These are phyloP conservation scores for Ganoderma meredithae DNA, from an alignment of 1,284 basidiomycete genomes.

Conservation along the genomic window DNA sequence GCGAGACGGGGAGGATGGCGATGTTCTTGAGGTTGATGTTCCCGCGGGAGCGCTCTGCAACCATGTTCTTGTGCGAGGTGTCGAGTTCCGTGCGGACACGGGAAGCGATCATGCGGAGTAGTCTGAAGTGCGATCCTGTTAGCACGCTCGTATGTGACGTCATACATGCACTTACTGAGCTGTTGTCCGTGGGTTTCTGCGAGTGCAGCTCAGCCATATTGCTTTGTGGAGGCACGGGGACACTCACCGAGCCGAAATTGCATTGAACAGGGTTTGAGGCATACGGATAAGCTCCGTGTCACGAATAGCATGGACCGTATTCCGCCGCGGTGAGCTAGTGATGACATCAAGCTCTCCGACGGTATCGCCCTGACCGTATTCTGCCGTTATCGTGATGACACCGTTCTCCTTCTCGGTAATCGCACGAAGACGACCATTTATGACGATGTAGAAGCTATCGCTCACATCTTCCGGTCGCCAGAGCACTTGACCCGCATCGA, in stretches of 20 bases:
- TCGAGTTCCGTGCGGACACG: slow-evolving; percentile 88
- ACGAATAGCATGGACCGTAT: slow-evolving; percentile 96
- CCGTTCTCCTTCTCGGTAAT: slow-evolving; percentile 76
- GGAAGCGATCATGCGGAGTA: slow-evolving; percentile 92
- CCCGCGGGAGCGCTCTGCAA: slow-evolving; percentile 70
- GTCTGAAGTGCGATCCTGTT: slow-evolving; percentile 46
- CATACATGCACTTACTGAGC: slow-evolving; percentile 71
- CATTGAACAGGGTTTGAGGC: slow-evolving; percentile 98
- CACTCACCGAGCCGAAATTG: slow-evolving; percentile 83
- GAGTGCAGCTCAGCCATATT: background rate
- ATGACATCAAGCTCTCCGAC: slow-evolving; percentile 97
- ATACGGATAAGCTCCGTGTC: slow-evolving; percentile 98
- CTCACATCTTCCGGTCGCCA: slow-evolving; percentile 92
- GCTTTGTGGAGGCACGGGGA: background rate
- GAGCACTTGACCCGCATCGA: slow-evolving; percentile 91
- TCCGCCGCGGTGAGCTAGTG: slow-evolving; percentile 87
- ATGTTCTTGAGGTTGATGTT: slow-evolving; percentile 96
- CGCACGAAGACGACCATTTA: slow-evolving; percentile 94
- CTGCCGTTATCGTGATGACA: slow-evolving; percentile 84
- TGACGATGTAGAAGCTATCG: slow-evolving; percentile 98
- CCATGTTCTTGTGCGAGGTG: slow-evolving; percentile 56
- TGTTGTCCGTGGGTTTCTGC: slow-evolving; percentile 92
- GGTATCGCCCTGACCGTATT: slow-evolving; percentile 93
- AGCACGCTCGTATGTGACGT: background rate
- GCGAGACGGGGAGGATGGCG: slow-evolving; percentile 83